Conservation (phyloP, 2,329 filamentous ascomycete genomes). For the Dactylella cylindrospora region DNA sequence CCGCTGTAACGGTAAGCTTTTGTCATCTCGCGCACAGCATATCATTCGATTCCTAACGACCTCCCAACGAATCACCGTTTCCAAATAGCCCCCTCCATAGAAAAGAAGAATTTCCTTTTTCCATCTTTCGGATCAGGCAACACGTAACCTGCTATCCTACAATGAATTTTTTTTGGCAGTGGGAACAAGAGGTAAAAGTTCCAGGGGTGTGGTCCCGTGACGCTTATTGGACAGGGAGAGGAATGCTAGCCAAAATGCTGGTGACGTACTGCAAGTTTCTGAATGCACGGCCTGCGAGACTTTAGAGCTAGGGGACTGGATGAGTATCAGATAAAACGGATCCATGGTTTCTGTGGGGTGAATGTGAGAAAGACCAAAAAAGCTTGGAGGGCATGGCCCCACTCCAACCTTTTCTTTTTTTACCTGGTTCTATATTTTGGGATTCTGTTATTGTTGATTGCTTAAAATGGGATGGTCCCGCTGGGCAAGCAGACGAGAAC, state of each 20-base stretch:
- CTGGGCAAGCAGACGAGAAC: no score
- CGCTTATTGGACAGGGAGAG: slow-evolving; percentile 29
- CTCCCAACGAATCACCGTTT: slow-evolving; percentile 25
- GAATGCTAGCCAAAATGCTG: slow-evolving; percentile 7
- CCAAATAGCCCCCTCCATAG: no score
- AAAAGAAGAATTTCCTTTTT: not conserved
- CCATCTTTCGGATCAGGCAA: not conserved
- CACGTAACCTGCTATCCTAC: no score
- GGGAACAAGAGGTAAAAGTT: slow-evolving; percentile 1
- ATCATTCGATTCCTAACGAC: not conserved
- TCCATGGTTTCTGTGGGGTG: no score
- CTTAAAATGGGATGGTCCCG: no score
- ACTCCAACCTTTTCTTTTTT: not conserved
- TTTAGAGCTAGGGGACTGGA: not conserved
- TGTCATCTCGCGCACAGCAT: not conserved
- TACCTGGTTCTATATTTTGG: no score
- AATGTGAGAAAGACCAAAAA: slow-evolving; percentile 13
- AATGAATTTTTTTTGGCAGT: not conserved
- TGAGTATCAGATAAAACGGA: slow-evolving; percentile 17
- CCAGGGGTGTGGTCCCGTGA: slow-evolving; percentile 29
- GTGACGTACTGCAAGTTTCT: slow-evolving; percentile 41
- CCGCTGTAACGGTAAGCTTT: slow-evolving; percentile 31
- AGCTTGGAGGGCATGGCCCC: not conserved
- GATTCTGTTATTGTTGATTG: no score
- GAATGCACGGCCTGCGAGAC: slow-evolving; percentile 7